Evolutionary conservation across 2,329 filamentous ascomycete genomes (phyloP).

Genomic region (Diaporthe citriasiana): DNA sequence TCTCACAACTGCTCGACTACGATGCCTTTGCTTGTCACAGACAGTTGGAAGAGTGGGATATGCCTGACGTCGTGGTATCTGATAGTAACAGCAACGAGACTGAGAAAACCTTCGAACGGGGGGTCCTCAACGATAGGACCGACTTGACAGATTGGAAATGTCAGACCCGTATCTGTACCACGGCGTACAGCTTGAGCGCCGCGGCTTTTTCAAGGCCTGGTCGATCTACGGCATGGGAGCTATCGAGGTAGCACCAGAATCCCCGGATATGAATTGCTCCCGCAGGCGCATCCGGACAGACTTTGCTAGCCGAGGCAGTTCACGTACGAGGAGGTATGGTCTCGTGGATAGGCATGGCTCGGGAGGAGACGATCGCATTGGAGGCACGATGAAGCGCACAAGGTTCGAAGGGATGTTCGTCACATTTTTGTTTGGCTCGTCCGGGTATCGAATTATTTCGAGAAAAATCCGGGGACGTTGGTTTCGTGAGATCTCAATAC

Average conservation of each 20-base stretch:
- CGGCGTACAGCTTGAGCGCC: constrained; percentile 66
- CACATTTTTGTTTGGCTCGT: constrained; percentile 35
- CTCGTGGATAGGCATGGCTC: background rate
- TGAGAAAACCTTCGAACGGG: too few species aligned
- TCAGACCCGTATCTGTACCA: constrained; percentile 78
- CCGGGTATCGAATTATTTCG: constrained; percentile 31
- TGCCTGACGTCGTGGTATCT: background rate
- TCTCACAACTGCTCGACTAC: background rate
- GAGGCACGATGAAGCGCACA: background rate
- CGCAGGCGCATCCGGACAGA: constrained; percentile 63
- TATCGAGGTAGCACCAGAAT: constrained; percentile 71
- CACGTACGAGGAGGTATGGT: constrained; percentile 1
- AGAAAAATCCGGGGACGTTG: constrained; percentile 39
- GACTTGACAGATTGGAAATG: constrained; percentile 52
- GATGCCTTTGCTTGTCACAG: background rate
- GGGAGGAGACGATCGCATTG: background rate
- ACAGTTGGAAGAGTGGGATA: background rate
- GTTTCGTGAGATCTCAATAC: constrained; percentile 43
- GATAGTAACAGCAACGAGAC: background rate
- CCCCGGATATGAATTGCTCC: constrained; percentile 61
- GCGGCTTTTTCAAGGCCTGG: constrained; percentile 73
- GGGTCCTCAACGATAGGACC: background rate
- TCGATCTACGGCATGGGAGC: constrained; percentile 72
- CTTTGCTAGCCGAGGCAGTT: constrained; percentile 65
- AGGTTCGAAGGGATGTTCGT: constrained; percentile 20